These are phyloP conservation scores for Hansenula sp. DNA, from an alignment of 1,139 yeast genomes.

Conservation along the genomic window DNA sequence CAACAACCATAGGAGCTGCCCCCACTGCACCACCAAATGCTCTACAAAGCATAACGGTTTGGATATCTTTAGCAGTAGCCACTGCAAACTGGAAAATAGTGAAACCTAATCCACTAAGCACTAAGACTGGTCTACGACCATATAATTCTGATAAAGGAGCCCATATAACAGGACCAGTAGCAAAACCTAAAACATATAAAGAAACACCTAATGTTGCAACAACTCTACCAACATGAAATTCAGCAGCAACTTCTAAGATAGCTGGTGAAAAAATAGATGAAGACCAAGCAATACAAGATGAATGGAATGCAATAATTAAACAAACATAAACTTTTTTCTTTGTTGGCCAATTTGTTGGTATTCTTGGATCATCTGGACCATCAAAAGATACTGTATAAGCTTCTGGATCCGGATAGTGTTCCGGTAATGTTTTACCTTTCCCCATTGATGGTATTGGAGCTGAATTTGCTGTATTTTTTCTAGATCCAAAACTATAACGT, in stretches of 20 bases:
- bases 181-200: slow-evolving; percentile 74
- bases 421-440: slow-evolving; percentile 42
- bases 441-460: background rate
- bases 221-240: slow-evolving; percentile 47
- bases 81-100: slow-evolving; percentile 62
- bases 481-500: background rate
- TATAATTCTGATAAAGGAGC: slow-evolving; percentile 76
- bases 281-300: slow-evolving; percentile 49
- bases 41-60: slow-evolving; percentile 67
- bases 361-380: slow-evolving; percentile 56
- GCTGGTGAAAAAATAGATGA: slow-evolving; percentile 63
- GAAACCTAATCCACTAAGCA: slow-evolving; percentile 52
- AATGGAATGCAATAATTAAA: slow-evolving; percentile 36
- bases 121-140: slow-evolving; percentile 60
- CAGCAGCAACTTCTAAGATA: slow-evolving; percentile 33
- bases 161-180: slow-evolving; percentile 76
- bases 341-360: slow-evolving; percentile 58
- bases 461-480: background rate
- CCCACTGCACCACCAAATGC: slow-evolving; percentile 76
- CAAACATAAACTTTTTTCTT: slow-evolving; percentile 37
- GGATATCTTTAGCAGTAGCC: slow-evolving; percentile 70
- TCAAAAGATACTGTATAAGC: slow-evolving; percentile 53
- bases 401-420: slow-evolving; percentile 43
- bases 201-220: slow-evolving; percentile 65
- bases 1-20: slow-evolving; percentile 77